phyloP scores from a whole-genome alignment of 139 green algal species.

The Coelastrella sp. region DNA sequence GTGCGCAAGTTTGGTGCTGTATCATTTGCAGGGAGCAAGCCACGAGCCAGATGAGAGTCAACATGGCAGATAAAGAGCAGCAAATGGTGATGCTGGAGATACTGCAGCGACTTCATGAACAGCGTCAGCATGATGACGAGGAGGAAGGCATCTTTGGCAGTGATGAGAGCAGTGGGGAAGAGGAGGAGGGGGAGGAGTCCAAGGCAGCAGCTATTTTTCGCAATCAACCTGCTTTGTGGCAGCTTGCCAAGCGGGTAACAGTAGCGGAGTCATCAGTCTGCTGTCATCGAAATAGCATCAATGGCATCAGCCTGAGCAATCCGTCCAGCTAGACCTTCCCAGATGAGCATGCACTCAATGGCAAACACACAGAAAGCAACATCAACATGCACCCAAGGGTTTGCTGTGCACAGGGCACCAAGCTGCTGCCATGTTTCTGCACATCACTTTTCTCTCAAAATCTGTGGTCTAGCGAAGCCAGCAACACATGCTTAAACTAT shows the following conservation, averaged over 20 bases:
- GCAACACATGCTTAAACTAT: neutral
- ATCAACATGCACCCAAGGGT: no score
- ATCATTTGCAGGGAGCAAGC: slow-evolving; percentile 67
- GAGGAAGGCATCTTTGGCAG: neutral
- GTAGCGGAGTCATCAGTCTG: neutral
- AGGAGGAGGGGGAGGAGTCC: neutral
- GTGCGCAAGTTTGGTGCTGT: neutral
- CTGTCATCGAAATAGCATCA: no score
- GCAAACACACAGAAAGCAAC: no score
- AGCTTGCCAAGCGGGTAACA: slow-evolving; percentile 20
- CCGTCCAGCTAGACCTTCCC: no score
- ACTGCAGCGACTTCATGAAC: slow-evolving; percentile 65
- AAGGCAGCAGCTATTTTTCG: neutral
- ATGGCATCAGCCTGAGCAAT: no score
- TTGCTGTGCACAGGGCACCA: no score
- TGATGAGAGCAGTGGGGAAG: neutral
- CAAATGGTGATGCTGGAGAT: slow-evolving; percentile 66
- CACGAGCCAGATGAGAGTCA: slow-evolving; percentile 57
- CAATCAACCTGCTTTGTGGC: neutral
- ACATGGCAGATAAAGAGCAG: slow-evolving; percentile 54
- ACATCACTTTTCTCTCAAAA: no score
- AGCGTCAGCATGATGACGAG: slow-evolving; percentile 27
- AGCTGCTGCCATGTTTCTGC: no score
- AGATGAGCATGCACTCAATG: no score
- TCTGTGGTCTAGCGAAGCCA: no score